Conservation (phyloP, 139 green algal genomes). For the Spirogloea muscicola region DNA sequence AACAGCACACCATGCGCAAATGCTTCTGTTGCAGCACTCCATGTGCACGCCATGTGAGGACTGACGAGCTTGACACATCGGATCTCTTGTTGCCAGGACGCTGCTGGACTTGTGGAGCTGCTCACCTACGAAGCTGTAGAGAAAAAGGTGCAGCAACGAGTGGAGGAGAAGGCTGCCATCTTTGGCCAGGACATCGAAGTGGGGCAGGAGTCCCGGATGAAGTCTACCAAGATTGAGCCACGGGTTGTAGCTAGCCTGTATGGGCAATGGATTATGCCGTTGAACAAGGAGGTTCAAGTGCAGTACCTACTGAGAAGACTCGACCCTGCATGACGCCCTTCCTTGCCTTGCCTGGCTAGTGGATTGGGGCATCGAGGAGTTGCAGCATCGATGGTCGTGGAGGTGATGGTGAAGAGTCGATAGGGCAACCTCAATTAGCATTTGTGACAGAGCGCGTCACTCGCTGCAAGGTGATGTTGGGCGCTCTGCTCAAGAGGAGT, state of each 20-base stretch:
- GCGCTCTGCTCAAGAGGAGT: too few species aligned
- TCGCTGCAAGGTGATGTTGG: too few species aligned
- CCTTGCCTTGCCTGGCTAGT: not conserved
- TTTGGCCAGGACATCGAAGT: slow-evolving; percentile 81
- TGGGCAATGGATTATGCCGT: slow-evolving; percentile 87
- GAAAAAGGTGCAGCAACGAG: slow-evolving; percentile 77
- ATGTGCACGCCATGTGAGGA: not conserved
- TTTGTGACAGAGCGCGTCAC: too few species aligned
- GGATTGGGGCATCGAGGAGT: not conserved
- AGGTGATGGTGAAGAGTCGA: too few species aligned
- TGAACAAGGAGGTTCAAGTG: slow-evolving; percentile 96
- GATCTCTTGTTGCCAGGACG: too few species aligned
- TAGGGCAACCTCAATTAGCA: too few species aligned
- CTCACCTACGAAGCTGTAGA: slow-evolving; percentile 83
- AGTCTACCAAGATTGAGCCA: slow-evolving; percentile 18
- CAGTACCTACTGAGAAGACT: slow-evolving; percentile 35
- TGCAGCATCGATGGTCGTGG: too few species aligned
- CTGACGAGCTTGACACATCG: too few species aligned
- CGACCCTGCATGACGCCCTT: not conserved
- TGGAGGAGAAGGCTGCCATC: slow-evolving; percentile 79
- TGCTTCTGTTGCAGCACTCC: not conserved
- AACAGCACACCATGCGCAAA: slow-evolving; percentile 1
- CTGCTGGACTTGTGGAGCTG: slow-evolving; percentile 77
- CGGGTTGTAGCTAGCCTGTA: slow-evolving; percentile 77
- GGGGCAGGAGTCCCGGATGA: not conserved